Evolutionary conservation across 805 yeast species (phyloP), one percentile per base, ranked within the genome.

Genomic region (Metschnikowia orientalis): DNA sequence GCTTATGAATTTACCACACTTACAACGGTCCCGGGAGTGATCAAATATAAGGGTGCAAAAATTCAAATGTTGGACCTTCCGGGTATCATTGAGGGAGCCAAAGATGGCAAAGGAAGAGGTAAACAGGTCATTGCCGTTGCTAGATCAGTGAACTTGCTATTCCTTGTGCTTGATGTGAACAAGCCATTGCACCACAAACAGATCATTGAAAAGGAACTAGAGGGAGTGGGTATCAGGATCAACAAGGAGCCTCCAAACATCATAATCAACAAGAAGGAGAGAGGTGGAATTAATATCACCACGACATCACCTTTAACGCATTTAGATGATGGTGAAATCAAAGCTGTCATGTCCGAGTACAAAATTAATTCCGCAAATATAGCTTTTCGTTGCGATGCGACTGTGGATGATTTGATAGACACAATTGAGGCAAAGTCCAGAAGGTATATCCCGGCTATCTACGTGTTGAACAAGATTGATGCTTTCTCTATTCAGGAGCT

Each of bases 81-180:
- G 6, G 95, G 95, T 56, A 84, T 84, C 48, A 83, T 84, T 53
- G 92, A 84, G 60, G 94, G 94, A 61, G 95, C 95, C 42, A 83
- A 83, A 46, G 92, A 84, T 52, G 95, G 95, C 63, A 77, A 82
- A 57, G 95, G 95, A 65, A 73, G 95, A 71, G 95, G 95, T 72
- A 81, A 75, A 49, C 98, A 92, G 64, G 98, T 92, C 35, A 92
- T 92, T 63, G 98, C 98, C 2, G 98, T 92, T 39, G 97, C 97
- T n/a, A 77, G 98, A 62, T 87, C 97, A 3, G 94, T 96, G 57
- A 89, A 92, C 57, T 68, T 92, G 51, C 75, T 92, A 31, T 92
- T 92, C 59, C 85, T 92, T 55, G 95, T 92, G 3, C 68, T 92
- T 53, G 99, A 92, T 59, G 98, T 92, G 36, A 87, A 88, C 63